These are phyloP conservation scores for Cutaneotrichosporon sp. DNA, from an alignment of 1,284 basidiomycete species.

Conservation along the genomic window DNA sequence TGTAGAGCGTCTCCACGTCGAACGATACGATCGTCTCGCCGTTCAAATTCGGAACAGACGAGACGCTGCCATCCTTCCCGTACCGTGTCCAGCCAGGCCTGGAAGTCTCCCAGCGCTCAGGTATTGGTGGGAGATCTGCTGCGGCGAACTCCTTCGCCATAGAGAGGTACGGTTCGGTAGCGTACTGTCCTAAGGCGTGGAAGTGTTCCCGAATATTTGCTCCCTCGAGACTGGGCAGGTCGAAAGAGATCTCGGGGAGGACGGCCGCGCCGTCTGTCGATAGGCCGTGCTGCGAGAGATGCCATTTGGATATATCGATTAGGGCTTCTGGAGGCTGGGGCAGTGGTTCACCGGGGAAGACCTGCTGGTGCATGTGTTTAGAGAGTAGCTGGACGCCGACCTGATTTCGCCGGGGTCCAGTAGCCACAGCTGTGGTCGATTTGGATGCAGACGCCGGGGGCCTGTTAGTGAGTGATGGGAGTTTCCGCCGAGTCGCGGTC, in stretches of 20 bases:
- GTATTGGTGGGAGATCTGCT: constrained; percentile 56
- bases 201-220: constrained; percentile 84
- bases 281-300: constrained; percentile 73
- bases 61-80: constrained; percentile 31
- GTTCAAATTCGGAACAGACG: constrained; percentile 45
- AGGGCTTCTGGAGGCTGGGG: constrained; percentile 60
- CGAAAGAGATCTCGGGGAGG: constrained; percentile 71
- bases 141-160: constrained; percentile 64
- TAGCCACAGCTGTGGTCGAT: too few relatives aligned
- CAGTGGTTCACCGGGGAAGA: constrained; percentile 70
- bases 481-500: background rate
- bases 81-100: constrained; percentile 89
- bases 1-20: constrained; percentile 91
- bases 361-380: constrained; percentile 68
- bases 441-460: background rate
- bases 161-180: constrained; percentile 74
- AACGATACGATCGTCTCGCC: constrained; percentile 74
- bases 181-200: constrained; percentile 65
- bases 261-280: constrained; percentile 74
- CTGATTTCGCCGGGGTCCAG: constrained; percentile 60
- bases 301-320: constrained; percentile 70
- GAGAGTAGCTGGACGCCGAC: constrained; percentile 91
- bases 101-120: constrained; percentile 66
- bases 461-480: background rate
- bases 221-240: constrained; percentile 79